A percentile compares a stretch with the other conserved stretches of the same genome.
Evolutionary conservation across 1,284 basidiomycete genomes (phyloP).

Genomic region (Pyrrhoderma lamaoense): DNA sequence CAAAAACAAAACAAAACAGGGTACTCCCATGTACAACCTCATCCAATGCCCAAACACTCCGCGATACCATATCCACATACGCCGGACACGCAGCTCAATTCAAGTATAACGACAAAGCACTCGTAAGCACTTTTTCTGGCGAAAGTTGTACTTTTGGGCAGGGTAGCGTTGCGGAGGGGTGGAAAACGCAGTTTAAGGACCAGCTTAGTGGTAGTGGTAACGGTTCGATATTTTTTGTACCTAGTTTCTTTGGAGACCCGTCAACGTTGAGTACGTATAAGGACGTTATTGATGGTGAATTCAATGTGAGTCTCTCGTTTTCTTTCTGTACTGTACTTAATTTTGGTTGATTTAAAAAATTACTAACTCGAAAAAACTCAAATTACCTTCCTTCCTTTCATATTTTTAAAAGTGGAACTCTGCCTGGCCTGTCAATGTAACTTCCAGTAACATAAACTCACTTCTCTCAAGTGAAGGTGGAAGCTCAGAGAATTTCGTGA

Average conservation of each 20-base stretch:
- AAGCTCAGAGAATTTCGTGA: slow-evolving; percentile 19
- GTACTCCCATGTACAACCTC: slow-evolving; percentile 49
- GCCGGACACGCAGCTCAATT: slow-evolving; percentile 59
- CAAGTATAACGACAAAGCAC: slow-evolving; percentile 45
- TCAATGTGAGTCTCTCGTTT: slow-evolving; percentile 39
- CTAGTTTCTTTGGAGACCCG: slow-evolving; percentile 58
- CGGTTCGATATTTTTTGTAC: slow-evolving; percentile 53
- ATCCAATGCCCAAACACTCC: slow-evolving; percentile 48
- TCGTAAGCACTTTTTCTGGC: slow-evolving; percentile 78
- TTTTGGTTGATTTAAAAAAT: too few relatives aligned
- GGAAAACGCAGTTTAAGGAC: slow-evolving; percentile 49
- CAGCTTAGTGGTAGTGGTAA: slow-evolving; percentile 39
- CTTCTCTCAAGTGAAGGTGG: slow-evolving; percentile 24
- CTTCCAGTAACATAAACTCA: slow-evolving; percentile 33
- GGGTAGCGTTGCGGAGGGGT: slow-evolving; percentile 41
- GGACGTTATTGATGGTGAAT: slow-evolving; percentile 44
- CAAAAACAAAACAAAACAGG: slow-evolving; percentile 34
- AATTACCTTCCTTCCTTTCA: too few relatives aligned
- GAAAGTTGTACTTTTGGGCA: slow-evolving; percentile 68
- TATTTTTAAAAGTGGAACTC: slow-evolving; percentile 65
- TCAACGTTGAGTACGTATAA: slow-evolving; percentile 40
- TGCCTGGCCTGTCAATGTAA: slow-evolving; percentile 55
- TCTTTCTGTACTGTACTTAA: too few relatives aligned
- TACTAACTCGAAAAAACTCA: too few relatives aligned
- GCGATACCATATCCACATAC: slow-evolving; percentile 51